phyloP scores from a whole-genome alignment of 2,329 filamentous ascomycete species.

The Fusarium piperis region DNA sequence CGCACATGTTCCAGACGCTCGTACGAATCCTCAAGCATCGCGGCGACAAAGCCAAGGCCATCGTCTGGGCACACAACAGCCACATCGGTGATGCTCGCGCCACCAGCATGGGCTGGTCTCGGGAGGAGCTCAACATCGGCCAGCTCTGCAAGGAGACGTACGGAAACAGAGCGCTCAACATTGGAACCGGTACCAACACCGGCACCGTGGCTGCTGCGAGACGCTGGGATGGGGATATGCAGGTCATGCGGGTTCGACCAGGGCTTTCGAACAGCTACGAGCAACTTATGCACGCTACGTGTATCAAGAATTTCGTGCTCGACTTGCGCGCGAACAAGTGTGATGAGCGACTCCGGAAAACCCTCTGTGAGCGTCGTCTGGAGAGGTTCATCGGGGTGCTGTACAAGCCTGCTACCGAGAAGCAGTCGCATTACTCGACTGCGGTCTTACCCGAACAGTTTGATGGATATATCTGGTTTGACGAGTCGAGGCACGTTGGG shows the following conservation, averaged over 20 bases:
- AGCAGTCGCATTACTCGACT: conserved; percentile 27
- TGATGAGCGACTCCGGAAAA: conserved; percentile 12
- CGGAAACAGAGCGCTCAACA: conserved; percentile 4
- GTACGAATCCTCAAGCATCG: conserved; percentile 24
- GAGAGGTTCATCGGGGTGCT: conserved; percentile 31
- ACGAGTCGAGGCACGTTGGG: conserved; percentile 22
- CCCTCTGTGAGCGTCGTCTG: not conserved
- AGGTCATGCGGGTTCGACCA: conserved; percentile 20
- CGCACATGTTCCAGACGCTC: conserved; percentile 25
- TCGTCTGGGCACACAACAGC: conserved; percentile 31
- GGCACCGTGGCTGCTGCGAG: conserved; percentile 27
- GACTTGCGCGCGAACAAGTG: conserved; percentile 18
- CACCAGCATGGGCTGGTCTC: conserved; percentile 30
- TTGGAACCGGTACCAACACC: conserved; percentile 21
- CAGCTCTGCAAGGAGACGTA: conserved; percentile 24
- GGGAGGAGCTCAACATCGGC: conserved; percentile 23
- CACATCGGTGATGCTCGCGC: conserved; percentile 24
- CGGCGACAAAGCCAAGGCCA: conserved; percentile 13
- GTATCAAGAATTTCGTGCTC: conserved; percentile 17
- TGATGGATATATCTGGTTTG: conserved; percentile 30
- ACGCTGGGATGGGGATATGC: conserved; percentile 25
- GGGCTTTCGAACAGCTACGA: conserved; percentile 22
- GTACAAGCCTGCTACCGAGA: conserved; percentile 22
- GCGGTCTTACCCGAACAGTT: conserved; percentile 23
- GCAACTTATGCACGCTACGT: conserved; percentile 25